Evolutionary conservation across 192 early-diverging fungal species (phyloP).

Genomic region (Geranomyces michiganensis): DNA sequence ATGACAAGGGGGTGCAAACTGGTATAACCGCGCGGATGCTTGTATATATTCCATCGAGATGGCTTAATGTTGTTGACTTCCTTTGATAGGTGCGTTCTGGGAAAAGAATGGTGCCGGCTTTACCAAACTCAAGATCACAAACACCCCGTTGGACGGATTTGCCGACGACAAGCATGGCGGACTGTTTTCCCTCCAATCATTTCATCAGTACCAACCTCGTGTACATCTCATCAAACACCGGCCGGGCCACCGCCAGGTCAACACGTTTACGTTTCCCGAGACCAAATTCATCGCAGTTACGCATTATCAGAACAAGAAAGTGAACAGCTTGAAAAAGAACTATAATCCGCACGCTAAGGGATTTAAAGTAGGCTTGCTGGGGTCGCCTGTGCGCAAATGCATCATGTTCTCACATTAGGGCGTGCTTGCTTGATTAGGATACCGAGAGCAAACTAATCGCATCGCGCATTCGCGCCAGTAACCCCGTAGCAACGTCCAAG

Average conservation of each 20-base stretch:
- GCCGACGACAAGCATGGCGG: constrained; percentile 34
- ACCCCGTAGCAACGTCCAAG: background rate
- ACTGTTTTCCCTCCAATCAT: constrained; percentile 40
- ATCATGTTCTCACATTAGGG: too few species aligned
- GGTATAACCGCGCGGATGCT: background rate
- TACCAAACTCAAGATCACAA: constrained; percentile 56
- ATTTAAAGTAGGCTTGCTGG: constrained; percentile 39
- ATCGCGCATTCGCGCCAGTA: background rate
- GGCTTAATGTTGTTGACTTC: too few species aligned
- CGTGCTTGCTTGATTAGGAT: too few species aligned
- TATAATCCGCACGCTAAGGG: constrained; percentile 67
- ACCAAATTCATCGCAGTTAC: constrained; percentile 64
- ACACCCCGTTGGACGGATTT: constrained; percentile 13
- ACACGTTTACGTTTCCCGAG: constrained; percentile 42
- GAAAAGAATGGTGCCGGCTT: constrained; percentile 47
- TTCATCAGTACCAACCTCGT: constrained; percentile 58
- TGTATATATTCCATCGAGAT: too few species aligned
- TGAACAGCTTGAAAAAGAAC: constrained; percentile 59
- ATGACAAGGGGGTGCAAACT: background rate
- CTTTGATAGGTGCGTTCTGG: constrained; percentile 43
- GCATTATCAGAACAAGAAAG: constrained; percentile 61
- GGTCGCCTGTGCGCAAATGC: too few species aligned
- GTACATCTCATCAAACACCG: constrained; percentile 49
- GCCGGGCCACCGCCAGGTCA: background rate
- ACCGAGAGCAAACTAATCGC: background rate